Evolutionary conservation across 208 protist genomes (phyloP), one percentile per base, ranked within the genome.

Genomic region (Trypanosoma platydactyli): DNA sequence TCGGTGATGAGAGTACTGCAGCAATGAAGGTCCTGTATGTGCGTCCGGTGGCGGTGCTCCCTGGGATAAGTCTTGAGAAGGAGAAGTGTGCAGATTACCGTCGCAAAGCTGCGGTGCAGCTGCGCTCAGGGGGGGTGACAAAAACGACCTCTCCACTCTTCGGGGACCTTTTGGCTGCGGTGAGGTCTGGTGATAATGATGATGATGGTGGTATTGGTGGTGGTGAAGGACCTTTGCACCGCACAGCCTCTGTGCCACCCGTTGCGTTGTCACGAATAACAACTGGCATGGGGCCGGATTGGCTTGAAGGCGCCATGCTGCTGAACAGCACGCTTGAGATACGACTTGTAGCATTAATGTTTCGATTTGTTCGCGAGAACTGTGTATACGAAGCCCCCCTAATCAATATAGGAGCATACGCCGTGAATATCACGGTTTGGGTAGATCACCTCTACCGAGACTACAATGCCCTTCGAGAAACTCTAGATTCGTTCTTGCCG

Each of bases 211-310:
- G 9, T 3, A 24, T n/a, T 38, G 50, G 5, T 38, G 24, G 33
- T 35, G 24, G 24, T 54, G 24, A 35, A 33, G 3, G 6, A n/a
- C 25, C 50, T 5, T 3, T 38, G 33, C 33, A 38, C 33, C 9
- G 9, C 33, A 9, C 33, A 38, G 33, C 33, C 33, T 38, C 33
- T 9, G 9, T 9, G 33, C 9, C 33, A 38, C n/a, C 0, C 13
- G 7, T 2, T 54, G 24, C 25, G 1, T 16, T 30, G 33, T 16
- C 6, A 29, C 18, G 1, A 24, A 38, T 33, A 0, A 54, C 18
- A 35, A 54, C 20, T 16, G 50, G 50, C 16, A 54, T 54, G 25
- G 50, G 50, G 33, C 50, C 50, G 18, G 50, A 54, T 35, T 54
- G 50, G 50, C n/a, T 54, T 11, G 50, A 54, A 16, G 50, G 50